Evolutionary conservation across 2,329 filamentous ascomycete genomes (phyloP).

Genomic region (Venturia pyrina): DNA sequence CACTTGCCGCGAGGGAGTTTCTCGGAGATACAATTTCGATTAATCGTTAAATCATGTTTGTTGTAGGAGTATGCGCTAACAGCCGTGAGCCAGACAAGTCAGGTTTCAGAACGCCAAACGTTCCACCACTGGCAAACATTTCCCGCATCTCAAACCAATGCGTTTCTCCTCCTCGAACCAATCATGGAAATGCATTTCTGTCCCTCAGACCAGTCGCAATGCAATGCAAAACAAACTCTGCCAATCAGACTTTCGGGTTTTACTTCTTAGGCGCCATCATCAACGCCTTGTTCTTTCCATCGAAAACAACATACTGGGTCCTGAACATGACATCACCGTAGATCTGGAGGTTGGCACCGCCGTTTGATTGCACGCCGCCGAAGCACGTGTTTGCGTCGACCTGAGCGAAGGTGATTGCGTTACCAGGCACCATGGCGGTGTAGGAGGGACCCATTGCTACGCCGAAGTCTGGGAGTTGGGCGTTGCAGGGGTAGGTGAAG

Average conservation of each 20-base stretch:
- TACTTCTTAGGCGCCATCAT: conserved; percentile 37
- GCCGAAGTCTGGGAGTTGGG: conserved; percentile 33
- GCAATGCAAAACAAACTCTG: background rate
- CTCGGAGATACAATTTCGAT: background rate
- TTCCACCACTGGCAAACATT: background rate
- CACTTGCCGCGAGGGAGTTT: conserved; percentile 2
- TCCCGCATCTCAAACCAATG: background rate
- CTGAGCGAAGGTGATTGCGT: conserved; percentile 29
- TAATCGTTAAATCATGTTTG: background rate
- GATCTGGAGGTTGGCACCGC: conserved; percentile 46
- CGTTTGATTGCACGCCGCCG: conserved; percentile 54
- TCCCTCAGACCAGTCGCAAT: background rate
- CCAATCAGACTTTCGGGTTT: background rate
- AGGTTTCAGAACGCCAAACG: background rate
- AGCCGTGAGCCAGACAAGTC: background rate
- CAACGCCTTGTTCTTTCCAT: conserved; percentile 41
- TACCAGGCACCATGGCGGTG: conserved; percentile 47
- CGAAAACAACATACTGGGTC: conserved; percentile 51
- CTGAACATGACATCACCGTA: conserved; percentile 53
- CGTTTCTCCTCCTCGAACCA: background rate
- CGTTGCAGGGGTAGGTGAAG: conserved; percentile 34
- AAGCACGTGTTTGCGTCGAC: conserved; percentile 47
- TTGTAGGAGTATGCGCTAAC: background rate
- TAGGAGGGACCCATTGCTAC: conserved; percentile 48
- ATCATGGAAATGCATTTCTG: background rate